Evolutionary conservation across 192 early-diverging fungal genomes (phyloP), one percentile per base, ranked within the genome.

Genomic region (Gigaspora rosea): DNA sequence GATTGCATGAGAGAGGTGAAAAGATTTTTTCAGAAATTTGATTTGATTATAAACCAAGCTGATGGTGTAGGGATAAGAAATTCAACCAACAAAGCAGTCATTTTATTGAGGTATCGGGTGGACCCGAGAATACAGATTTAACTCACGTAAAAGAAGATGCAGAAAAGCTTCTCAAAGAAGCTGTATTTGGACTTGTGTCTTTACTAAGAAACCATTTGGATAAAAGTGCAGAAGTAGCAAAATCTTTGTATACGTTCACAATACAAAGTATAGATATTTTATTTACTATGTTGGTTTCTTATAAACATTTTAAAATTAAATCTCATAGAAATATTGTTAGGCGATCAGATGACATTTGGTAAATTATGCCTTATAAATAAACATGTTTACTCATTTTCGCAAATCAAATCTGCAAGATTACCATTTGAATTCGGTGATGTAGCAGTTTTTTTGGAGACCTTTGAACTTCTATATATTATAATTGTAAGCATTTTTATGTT

Each of bases 291-390:
- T n/a, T n/a, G n/a, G n/a, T n/a, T n/a, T n/a, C n/a, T 16, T 49
- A 51, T 36, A 15, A 52, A 41, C 36, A 71, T 71, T 71, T 54
- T 71, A 71, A 6, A 49, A 71, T 4, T 71, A 71, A 71, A 71
- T 32, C 32, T 71, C 36, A 66, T 46, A 35, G 49, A 71, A 71
- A 71, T 71, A 71, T 71, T 71, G 27, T 71, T 54, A 71, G 69
- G 69, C 20, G 69, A 71, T 49, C 49, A 49, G 49, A 10, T 71
- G 20, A 71, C 69, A 41, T 52, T 52, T 32, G 51, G 69, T 71
- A 71, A 71, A 51, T 51, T 71, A 71, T 71, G 69, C 69, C 22
- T 71, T 52, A 71, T 71, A 71, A 71, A 71, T 52, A 71, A 71
- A 4, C 69, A 71, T 71, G 69, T 52, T 51, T 71, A 71, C 69